A percentile compares a stretch with the other conserved stretches of the same genome.
These are phyloP conservation scores for Porphyra umbilicalis DNA, from an alignment of 31 red algal genomes.

Conservation along the genomic window DNA sequence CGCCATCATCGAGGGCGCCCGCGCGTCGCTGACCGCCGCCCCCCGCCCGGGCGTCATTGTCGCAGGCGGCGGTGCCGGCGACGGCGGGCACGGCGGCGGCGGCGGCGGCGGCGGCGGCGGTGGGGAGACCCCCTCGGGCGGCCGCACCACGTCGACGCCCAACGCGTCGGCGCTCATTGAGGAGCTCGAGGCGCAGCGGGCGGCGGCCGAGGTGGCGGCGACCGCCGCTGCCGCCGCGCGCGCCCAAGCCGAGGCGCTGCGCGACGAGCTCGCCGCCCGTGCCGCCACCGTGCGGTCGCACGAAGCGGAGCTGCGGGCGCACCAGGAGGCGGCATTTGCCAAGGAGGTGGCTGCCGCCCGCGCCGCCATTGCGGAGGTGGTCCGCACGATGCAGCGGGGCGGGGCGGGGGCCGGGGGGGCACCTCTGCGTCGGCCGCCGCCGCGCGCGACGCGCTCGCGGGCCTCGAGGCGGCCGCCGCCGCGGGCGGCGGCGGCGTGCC, in stretches of 20 bases:
- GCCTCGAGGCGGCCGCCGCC: slow-evolving; percentile 16
- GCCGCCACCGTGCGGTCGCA: slow-evolving; percentile 10
- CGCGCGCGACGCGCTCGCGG: slow-evolving; percentile 40
- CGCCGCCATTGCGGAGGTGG: slow-evolving; percentile 52
- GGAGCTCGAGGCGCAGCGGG: slow-evolving; percentile 41
- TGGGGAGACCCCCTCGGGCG: not conserved
- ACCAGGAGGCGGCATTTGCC: slow-evolving; percentile 33
- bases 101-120: not conserved
- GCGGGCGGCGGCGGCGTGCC: not conserved
- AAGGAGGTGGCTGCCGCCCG: slow-evolving; percentile 47
- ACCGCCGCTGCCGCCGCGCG: slow-evolving; percentile 26
- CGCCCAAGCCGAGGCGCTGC: slow-evolving; percentile 18
- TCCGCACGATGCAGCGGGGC: slow-evolving; percentile 54
- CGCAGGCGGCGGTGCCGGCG: slow-evolving; percentile 5
- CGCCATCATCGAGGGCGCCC: slow-evolving; percentile 46
- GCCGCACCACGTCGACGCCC: not conserved
- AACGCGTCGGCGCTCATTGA: slow-evolving; percentile 26
- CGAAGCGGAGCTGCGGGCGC: slow-evolving; percentile 27
- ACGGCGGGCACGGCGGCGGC: slow-evolving; percentile 6
- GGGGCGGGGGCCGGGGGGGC: slow-evolving; percentile 5
- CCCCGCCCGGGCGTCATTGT: not conserved
- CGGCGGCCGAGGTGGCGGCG: slow-evolving; percentile 23
- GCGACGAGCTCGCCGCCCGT: slow-evolving; percentile 27
- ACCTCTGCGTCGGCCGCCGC: slow-evolving; percentile 25
- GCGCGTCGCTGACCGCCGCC: slow-evolving; percentile 10